Evolutionary conservation across 805 yeast genomes (phyloP).

Genomic region (Priceomyces melissophilus): DNA sequence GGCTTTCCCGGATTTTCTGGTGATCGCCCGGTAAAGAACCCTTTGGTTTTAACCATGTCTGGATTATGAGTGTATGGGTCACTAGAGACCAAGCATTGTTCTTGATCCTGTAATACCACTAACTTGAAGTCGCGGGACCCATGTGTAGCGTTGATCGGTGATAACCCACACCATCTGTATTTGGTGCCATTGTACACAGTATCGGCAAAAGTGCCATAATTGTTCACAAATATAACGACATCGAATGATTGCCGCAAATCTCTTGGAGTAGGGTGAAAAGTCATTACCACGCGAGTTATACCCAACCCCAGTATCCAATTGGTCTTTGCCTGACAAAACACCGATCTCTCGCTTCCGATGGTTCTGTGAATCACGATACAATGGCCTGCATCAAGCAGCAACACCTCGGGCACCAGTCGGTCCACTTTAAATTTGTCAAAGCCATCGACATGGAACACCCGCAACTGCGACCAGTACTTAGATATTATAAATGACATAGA

Average conservation of each 20-base stretch:
- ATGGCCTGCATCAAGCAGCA: too few relatives aligned
- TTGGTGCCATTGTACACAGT: conserved; percentile 10
- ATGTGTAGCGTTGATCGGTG: conserved; percentile 1
- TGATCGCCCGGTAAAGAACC: conserved; percentile 1
- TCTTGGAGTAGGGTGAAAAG: conserved; percentile 4
- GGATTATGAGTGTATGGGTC: conserved; percentile 1
- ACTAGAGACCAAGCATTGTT: conserved; percentile 7
- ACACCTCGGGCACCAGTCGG: too few relatives aligned
- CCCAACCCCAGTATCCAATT: conserved; percentile 3
- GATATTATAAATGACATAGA: too few relatives aligned
- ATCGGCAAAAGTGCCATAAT: conserved; percentile 10
- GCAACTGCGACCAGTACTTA: too few relatives aligned
- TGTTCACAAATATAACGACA: conserved; percentile 4
- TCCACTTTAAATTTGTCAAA: too few relatives aligned
- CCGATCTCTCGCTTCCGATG: background rate
- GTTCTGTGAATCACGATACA: background rate
- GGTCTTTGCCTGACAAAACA: conserved; percentile 1
- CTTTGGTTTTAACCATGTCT: conserved; percentile 3
- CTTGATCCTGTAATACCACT: conserved; percentile 7
- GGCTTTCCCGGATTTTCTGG: conserved; percentile 1
- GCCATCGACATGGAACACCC: too few relatives aligned
- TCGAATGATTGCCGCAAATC: conserved; percentile 1
- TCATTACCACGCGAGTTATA: conserved; percentile 1
- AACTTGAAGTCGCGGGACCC: conserved; percentile 4
- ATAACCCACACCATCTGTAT: conserved; percentile 9